Conservation (phyloP, 306 rosid species). For the Comarum palustre region DNA sequence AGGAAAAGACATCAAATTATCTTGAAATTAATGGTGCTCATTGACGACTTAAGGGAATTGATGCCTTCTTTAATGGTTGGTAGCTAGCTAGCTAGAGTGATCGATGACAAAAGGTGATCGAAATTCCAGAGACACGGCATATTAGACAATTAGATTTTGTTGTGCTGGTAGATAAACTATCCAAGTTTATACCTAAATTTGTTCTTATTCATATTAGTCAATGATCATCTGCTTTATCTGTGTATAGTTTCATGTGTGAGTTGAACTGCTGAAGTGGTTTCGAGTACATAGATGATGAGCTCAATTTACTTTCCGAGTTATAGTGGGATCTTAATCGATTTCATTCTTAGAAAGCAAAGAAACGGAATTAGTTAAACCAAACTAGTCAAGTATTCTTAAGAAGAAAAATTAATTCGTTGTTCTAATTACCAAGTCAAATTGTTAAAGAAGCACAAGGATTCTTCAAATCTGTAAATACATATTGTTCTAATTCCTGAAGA, state of each 20-base stretch:
- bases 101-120: neutral
- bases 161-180: conserved; percentile 21
- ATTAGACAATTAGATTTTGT: conserved; percentile 11
- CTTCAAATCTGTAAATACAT: neutral
- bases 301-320: neutral
- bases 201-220: conserved; percentile 7
- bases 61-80: conserved; percentile 20
- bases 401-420: neutral
- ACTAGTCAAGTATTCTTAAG: neutral
- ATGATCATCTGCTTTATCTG: conserved; percentile 1
- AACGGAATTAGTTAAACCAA: neutral
- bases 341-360: neutral
- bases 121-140: neutral
- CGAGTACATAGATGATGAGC: conserved; percentile 1
- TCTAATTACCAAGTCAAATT: neutral
- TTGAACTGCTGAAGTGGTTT: conserved; percentile 12
- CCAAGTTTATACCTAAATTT: conserved; percentile 40
- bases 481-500: neutral
- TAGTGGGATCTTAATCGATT: neutral
- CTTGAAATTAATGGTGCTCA: neutral
- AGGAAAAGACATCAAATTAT: neutral
- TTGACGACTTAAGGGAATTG: conserved; percentile 11
- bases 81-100: neutral
- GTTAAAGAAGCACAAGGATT: neutral
- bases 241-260: conserved; percentile 27